These are phyloP conservation scores for Fragaria vesca DNA, from an alignment of 306 rosid genomes.

Conservation along the genomic window DNA sequence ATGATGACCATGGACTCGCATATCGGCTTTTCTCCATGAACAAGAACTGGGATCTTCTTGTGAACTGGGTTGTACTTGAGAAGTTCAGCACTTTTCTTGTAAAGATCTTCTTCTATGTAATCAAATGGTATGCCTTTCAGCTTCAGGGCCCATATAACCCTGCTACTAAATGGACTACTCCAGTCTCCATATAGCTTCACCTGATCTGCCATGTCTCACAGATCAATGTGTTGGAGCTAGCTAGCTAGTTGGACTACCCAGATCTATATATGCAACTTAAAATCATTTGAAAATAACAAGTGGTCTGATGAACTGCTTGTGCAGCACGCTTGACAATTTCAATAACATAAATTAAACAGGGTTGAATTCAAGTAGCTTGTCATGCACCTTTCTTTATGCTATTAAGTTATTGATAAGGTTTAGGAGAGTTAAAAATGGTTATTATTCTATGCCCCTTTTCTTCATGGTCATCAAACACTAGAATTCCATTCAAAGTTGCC, in stretches of 20 bases:
- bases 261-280: neutral
- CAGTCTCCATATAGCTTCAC: slow-evolving; percentile 49
- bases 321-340: neutral
- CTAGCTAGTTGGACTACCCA: neutral
- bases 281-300: neutral
- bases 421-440: no score
- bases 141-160: slow-evolving; percentile 51
- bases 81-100: slow-evolving; percentile 41
- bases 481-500: no score
- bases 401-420: no score
- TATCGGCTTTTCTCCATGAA: slow-evolving; percentile 49
- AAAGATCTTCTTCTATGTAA: slow-evolving; percentile 48
- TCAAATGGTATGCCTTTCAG: slow-evolving; percentile 51
- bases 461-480: no score
- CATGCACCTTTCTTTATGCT: neutral
- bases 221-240: neutral
- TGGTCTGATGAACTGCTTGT: neutral
- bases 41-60: slow-evolving; percentile 51
- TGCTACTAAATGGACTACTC: slow-evolving; percentile 44
- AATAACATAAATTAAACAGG: neutral
- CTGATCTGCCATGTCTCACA: slow-evolving; percentile 21
- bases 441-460: no score
- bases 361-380: neutral
- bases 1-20: slow-evolving; percentile 51
- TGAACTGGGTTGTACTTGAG: slow-evolving; percentile 45